These are phyloP conservation scores for Diutina neorugosa DNA, from an alignment of 1,139 yeast genomes.

Conservation along the genomic window DNA sequence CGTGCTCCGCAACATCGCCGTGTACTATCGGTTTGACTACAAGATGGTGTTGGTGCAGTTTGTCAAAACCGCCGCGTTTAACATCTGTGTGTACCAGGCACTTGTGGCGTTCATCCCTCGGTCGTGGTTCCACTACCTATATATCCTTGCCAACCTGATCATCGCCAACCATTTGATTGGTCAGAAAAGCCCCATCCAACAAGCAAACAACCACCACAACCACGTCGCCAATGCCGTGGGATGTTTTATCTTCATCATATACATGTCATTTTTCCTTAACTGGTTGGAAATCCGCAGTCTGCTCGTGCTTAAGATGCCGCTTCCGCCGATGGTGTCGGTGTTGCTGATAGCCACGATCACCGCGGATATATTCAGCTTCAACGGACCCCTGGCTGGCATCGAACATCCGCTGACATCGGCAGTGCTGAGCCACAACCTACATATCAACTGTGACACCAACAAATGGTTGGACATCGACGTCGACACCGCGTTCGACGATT, in stretches of 20 bases:
- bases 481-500: not conserved
- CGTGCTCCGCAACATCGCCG: slow-evolving; percentile 3
- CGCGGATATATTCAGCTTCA: slow-evolving; percentile 1
- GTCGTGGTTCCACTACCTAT: not conserved
- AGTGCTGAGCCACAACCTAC: not conserved
- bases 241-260: not conserved
- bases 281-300: not conserved
- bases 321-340: not conserved
- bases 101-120: not conserved
- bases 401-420: not conserved
- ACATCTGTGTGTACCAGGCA: slow-evolving; percentile 1
- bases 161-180: slow-evolving; percentile 3
- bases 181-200: not conserved
- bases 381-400: not conserved
- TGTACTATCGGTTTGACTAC: slow-evolving; percentile 1
- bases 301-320: not conserved
- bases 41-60: slow-evolving; percentile 4
- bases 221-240: slow-evolving; percentile 2
- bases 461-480: slow-evolving; percentile 2
- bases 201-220: not conserved
- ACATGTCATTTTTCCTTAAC: not conserved
- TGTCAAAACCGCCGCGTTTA: slow-evolving; percentile 4
- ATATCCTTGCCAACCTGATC: slow-evolving; percentile 1
- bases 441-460: slow-evolving; percentile 1
- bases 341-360: slow-evolving; percentile 1